Evolutionary conservation across 495 filamentous ascomycete genomes (phyloP).

Genomic region (Lasiosphaeris hirsuta): DNA sequence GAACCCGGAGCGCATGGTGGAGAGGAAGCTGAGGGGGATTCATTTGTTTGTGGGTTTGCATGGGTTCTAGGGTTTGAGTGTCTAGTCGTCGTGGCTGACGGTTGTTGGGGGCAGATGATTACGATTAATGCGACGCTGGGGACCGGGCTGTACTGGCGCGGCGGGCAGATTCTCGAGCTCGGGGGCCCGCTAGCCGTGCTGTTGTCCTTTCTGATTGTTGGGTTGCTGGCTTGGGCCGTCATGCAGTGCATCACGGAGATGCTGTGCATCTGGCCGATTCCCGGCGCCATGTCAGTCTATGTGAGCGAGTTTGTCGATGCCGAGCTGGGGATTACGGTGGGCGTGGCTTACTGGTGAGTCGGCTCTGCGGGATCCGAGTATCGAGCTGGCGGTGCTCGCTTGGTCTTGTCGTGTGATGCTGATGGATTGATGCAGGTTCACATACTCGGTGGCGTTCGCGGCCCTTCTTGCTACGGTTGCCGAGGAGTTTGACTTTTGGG

Average conservation of each 20-base stretch:
- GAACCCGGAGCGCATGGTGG: conserved; percentile 15
- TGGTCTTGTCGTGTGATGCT: not conserved
- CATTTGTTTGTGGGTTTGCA: conserved; percentile 41
- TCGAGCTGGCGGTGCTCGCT: too few relatives aligned
- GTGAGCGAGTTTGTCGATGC: conserved; percentile 48
- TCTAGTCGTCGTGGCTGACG: not conserved
- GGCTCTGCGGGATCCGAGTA: not conserved
- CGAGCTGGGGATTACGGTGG: conserved; percentile 45
- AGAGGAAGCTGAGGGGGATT: conserved; percentile 36
- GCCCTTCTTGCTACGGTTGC: conserved; percentile 40
- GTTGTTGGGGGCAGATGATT: conserved; percentile 30
- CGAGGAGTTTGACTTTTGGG: conserved; percentile 36
- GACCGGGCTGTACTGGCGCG: conserved; percentile 46
- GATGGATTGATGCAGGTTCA: conserved; percentile 33
- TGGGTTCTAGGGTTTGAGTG: not conserved
- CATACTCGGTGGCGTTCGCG: conserved; percentile 41
- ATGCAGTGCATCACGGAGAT: conserved; percentile 51
- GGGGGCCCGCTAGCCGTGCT: conserved; percentile 43
- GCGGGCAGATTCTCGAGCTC: conserved; percentile 41
- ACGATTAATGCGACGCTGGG: conserved; percentile 46
- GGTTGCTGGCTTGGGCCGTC: conserved; percentile 40
- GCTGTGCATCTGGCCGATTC: conserved; percentile 47
- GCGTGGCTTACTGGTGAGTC: conserved; percentile 47
- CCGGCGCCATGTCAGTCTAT: conserved; percentile 45
- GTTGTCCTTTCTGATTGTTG: conserved; percentile 41